Conservation (phyloP, 2,329 filamentous ascomycete genomes). For the Mycogone perniciosa region DNA sequence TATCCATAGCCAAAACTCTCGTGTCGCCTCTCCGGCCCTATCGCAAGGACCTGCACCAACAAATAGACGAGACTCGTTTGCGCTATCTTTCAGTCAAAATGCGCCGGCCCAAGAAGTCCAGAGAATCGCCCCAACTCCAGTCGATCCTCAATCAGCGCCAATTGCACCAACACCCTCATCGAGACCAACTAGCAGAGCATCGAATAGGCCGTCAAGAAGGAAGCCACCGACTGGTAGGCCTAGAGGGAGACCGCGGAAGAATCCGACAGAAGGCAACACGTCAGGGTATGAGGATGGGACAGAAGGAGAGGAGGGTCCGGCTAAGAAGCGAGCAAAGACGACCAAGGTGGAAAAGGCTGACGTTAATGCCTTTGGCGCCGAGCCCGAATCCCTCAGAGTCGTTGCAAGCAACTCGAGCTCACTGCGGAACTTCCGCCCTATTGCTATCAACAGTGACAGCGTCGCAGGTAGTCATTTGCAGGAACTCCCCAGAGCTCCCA, state of each 20-base stretch:
- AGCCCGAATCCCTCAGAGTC: slow-evolving; percentile 77
- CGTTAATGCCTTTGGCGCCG: slow-evolving; percentile 63
- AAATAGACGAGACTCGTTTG: slow-evolving; percentile 24
- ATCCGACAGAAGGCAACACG: slow-evolving; percentile 56
- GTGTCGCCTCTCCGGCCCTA: slow-evolving; percentile 32
- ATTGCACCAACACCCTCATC: slow-evolving; percentile 34
- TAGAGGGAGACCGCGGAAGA: slow-evolving; percentile 51
- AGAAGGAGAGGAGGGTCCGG: slow-evolving; percentile 49
- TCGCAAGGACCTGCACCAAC: slow-evolving; percentile 25
- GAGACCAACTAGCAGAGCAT: slow-evolving; percentile 55
- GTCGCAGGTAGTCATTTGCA: slow-evolving; percentile 51
- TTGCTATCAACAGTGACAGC: slow-evolving; percentile 45
- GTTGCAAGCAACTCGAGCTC: slow-evolving; percentile 86
- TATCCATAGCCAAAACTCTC: slow-evolving; percentile 21
- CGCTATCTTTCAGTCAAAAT: slow-evolving; percentile 17
- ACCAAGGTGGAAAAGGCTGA: slow-evolving; percentile 67
- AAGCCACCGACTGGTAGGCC: slow-evolving; percentile 48
- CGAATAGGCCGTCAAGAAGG: slow-evolving; percentile 36
- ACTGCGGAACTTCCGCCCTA: slow-evolving; percentile 74
- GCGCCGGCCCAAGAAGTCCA: slow-evolving; percentile 24
- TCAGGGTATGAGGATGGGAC: slow-evolving; percentile 66
- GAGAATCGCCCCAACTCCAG: slow-evolving; percentile 30
- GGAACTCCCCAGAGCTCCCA: slow-evolving; percentile 69
- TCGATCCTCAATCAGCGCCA: slow-evolving; percentile 19
- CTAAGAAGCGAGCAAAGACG: slow-evolving; percentile 70